Base-by-base conservation (phyloP, 2,329 filamentous ascomycete species). In the Stromatinia cepivora region DNA sequence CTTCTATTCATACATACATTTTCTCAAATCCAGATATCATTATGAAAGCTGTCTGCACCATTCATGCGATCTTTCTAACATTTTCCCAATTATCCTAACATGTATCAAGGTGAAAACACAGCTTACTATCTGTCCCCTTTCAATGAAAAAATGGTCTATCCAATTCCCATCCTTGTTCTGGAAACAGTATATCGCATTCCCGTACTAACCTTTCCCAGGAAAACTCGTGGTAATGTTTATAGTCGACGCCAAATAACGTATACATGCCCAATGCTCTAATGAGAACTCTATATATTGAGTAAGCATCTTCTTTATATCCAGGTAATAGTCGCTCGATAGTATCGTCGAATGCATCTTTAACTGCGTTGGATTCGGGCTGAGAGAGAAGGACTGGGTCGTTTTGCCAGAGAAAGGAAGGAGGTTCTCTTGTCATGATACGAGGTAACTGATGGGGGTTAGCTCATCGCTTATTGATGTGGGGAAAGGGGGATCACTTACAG, bases 351-450 rank as follows among this genome's bases (percentile, higher is more conserved):
- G 10, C 22, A 9, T 36, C 2, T 20, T 62, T 34, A 1, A 62
- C 10, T 1, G 20, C 8, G 2, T 36, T 11, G 7, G 59, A 46
- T 4, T 50, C 45, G 2, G 0, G 20, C 22, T 36, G 31, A 1
- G 28, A 7, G 9, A 62, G 45, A 8, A 20, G 2, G 20, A 2
- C 7, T 4, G 28, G 13, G 3, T 25, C 6, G 1, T 62, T 9
- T 10, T 22, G 17, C 31, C 59, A 62, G 45, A 62, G 59, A 62
- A 62, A 62, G 0, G 45, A 36, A 36, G 59, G 45, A 11, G 59
- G 28, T 17, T 10, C 11, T 62, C 59, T 62, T 10, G 59, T 62
- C 45, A 62, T 62, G 59, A 62, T 50, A 10, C 59, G 59, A 1
- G 45, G 59, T 36, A 62, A 22, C 59, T 62, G 22, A 22, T 4